Evolutionary conservation across 176 grass and related monocot species (phyloP).

Genomic region (Oryza meridionalis): DNA sequence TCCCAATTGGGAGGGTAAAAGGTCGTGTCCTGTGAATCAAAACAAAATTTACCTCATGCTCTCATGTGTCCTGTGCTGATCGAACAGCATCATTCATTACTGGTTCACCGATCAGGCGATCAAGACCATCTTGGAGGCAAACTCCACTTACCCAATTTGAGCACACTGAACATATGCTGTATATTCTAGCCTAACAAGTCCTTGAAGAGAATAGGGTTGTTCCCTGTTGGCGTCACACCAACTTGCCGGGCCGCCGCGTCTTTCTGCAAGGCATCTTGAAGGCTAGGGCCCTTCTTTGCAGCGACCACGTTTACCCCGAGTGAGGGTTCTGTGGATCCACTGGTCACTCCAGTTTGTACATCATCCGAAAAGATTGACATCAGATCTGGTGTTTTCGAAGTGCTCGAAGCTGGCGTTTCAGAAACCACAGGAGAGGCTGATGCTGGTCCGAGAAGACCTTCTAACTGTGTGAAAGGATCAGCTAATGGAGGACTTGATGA

Average conservation of each 20-base stretch:
- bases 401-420: constrained; percentile 36
- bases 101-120: not conserved
- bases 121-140: not conserved
- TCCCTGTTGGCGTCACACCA: constrained; percentile 78
- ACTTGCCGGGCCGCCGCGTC: constrained; percentile 81
- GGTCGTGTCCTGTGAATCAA: constrained; percentile 34
- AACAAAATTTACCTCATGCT: constrained; percentile 42
- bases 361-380: constrained; percentile 70
- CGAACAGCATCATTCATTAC: constrained; percentile 29
- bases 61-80: constrained; percentile 21
- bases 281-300: constrained; percentile 74
- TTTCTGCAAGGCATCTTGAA: constrained; percentile 83
- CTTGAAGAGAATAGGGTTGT: constrained; percentile 96
- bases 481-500: constrained; percentile 41
- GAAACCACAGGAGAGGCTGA: constrained; percentile 34
- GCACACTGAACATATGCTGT: not conserved
- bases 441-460: constrained; percentile 74
- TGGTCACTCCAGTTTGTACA: constrained; percentile 26
- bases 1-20: constrained; percentile 9
- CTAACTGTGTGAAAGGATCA: constrained; percentile 88
- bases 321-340: constrained; percentile 42
- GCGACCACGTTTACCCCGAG: constrained; percentile 25
- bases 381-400: constrained; percentile 64
- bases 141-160: constrained; percentile 11
- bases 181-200: constrained; percentile 74